Conservation (phyloP, 176 grass and related monocot species). For the Neostapfia colusana region DNA sequence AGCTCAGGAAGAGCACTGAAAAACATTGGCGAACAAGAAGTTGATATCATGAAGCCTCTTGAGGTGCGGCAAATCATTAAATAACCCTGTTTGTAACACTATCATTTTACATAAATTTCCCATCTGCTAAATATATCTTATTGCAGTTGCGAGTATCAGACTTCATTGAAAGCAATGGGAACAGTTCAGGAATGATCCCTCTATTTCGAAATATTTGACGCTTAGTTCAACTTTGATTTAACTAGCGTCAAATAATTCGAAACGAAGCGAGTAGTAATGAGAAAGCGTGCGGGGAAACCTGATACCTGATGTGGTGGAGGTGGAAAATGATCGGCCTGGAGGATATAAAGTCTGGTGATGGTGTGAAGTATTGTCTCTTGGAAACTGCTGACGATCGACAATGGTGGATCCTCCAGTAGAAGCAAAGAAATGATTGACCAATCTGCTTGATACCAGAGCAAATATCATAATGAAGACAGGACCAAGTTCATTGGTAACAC, state of each 20-base stretch:
- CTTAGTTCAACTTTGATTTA: no score
- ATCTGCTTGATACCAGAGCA: background rate
- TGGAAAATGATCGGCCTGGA: constrained; percentile 23
- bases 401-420: constrained; percentile 27
- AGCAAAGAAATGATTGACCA: constrained; percentile 41
- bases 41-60: constrained; percentile 71
- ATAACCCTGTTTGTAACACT: background rate
- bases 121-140: constrained; percentile 24
- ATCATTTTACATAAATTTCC: constrained; percentile 23
- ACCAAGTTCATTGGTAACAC: constrained; percentile 6
- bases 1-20: constrained; percentile 77
- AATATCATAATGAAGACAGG: background rate
- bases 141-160: constrained; percentile 82
- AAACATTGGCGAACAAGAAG: constrained; percentile 41
- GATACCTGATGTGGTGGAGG: constrained; percentile 12
- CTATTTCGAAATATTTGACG: no score
- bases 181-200: constrained; percentile 30
- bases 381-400: constrained; percentile 39
- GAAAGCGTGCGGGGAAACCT: constrained; percentile 17
- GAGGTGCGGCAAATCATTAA: constrained; percentile 49
- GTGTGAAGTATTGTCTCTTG: constrained; percentile 75
- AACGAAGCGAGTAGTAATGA: constrained; percentile 41
- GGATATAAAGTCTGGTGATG: constrained; percentile 55
- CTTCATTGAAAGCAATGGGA: constrained; percentile 57
- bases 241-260: no score